Evolutionary conservation across 208 protist species (phyloP).

Genomic region (Wallacemonas sp.): DNA sequence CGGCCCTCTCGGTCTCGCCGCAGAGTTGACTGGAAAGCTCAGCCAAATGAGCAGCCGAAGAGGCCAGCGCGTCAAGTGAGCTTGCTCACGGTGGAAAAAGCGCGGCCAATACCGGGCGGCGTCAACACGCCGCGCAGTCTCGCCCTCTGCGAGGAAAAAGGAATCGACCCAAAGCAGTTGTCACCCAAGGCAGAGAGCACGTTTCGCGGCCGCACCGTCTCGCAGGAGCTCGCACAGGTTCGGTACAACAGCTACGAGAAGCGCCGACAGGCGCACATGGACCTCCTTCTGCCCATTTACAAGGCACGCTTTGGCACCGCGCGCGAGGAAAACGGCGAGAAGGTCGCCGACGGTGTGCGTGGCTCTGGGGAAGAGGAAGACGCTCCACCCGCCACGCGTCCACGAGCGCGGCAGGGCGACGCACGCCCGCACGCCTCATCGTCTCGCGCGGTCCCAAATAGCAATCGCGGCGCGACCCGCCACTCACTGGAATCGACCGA

Average conservation of each 20-base stretch:
- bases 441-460: background rate
- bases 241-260: conserved; percentile 72
- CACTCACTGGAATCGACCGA: conserved; percentile 1
- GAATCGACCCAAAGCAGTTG: conserved; percentile 55
- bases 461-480: background rate
- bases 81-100: conserved; percentile 48
- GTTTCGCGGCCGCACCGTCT: conserved; percentile 47
- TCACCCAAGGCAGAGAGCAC: conserved; percentile 28
- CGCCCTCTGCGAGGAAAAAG: conserved; percentile 47
- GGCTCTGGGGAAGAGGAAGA: background rate
- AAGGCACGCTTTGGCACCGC: background rate
- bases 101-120: conserved; percentile 33
- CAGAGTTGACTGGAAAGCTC: background rate
- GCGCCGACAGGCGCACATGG: conserved; percentile 52
- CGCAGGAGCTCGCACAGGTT: conserved; percentile 38
- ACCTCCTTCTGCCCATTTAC: conserved; percentile 32
- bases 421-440: background rate
- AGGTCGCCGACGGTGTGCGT: background rate
- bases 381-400: background rate
- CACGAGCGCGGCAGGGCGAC: background rate
- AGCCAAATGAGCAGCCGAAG: conserved; percentile 6
- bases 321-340: background rate
- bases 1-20: background rate
- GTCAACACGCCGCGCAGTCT: conserved; percentile 79
- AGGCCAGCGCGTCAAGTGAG: conserved; percentile 18